Evolutionary conservation across 2,329 filamentous ascomycete genomes (phyloP), one percentile per base, ranked within the genome.

Genomic region (Xylaria sp.): DNA sequence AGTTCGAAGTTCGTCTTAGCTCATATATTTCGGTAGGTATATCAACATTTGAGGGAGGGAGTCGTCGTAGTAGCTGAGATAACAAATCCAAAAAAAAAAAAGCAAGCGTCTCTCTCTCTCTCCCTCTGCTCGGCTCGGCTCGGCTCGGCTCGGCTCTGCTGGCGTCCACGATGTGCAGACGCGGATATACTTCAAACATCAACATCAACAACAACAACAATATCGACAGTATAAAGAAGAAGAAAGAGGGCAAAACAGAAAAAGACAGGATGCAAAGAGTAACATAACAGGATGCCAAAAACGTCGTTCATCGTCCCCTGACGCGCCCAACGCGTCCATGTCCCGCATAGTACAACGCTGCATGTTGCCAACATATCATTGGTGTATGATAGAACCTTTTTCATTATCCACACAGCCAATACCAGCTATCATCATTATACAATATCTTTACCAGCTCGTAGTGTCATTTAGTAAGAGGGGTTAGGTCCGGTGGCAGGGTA

Each of bases 201-300:
- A 42, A 13, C 9, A 42, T 8, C 8, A 42, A 42, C 37, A 42
- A 13, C 9, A 42, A 42, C 8, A 42, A 42, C 37, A 42, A 42
- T 42, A 42, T 42, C 37, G 37, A 42, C 37, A 13, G 23, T 4
- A 30, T 30, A 42, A 66, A 61, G 62, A 67, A 69, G 62, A 66
- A 63, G 64, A 62, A 62, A 68, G 61, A 65, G 9, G 59, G 19
- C 56, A 55, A 46, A 64, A 67, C 59, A 58, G 53, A 62, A 62
- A 58, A 63, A 66, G 8, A 42, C 11, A 42, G 11, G 37, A 30
- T 30, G 69, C 62, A 67, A 67, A 60, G 61, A 69, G 67, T 62
- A 68, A 69, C 68, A 69, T 65, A 70, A 65, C 65, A 65, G 68
- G 67, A 67, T 65, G 67, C 66, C 68, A 62, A 13, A 59, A 69